Percentiles rank a stretch among this genome's conserved stretches.
Evolutionary conservation across 2,329 filamentous ascomycete species (phyloP).

Genomic region (Aspergillus sp.): DNA sequence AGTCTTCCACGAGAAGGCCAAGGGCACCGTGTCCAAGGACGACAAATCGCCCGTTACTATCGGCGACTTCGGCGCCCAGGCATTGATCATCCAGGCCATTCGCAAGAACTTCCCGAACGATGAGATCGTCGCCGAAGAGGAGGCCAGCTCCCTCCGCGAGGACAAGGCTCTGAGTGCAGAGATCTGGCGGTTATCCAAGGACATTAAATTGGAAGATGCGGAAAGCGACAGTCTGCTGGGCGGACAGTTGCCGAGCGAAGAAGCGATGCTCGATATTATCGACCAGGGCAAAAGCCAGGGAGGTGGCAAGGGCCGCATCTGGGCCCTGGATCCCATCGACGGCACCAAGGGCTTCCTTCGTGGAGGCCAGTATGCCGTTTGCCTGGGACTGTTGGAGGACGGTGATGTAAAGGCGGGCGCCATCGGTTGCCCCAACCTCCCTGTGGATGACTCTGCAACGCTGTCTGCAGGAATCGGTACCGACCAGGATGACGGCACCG

Average conservation of each 20-base stretch:
- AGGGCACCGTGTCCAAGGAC: conserved; percentile 88
- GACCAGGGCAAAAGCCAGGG: conserved; percentile 44
- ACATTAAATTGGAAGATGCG: conserved; percentile 59
- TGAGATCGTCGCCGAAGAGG: conserved; percentile 90
- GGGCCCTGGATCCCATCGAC: conserved; percentile 96
- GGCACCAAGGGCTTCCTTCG: conserved; percentile 95
- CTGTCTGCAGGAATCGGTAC: conserved; percentile 64
- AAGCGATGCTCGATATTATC: conserved; percentile 52
- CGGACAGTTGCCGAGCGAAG: conserved; percentile 57
- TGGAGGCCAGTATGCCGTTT: conserved; percentile 94
- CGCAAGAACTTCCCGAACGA: conserved; percentile 83
- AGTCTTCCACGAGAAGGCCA: conserved; percentile 80
- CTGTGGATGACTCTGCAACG: conserved; percentile 67
- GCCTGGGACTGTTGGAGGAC: conserved; percentile 82
- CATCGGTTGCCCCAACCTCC: conserved; percentile 90
- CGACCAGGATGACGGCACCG: conserved; percentile 64
- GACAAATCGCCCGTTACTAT: conserved; percentile 97
- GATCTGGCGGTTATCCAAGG: conserved; percentile 76
- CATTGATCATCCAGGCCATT: conserved; percentile 86
- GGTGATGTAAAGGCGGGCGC: conserved; percentile 91
- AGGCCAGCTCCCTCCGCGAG: conserved; percentile 68
- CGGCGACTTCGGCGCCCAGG: conserved; percentile 95
- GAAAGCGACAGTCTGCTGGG: conserved; percentile 61
- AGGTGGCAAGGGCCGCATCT: conserved; percentile 55
- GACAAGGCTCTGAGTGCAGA: conserved; percentile 61